Evolutionary conservation across 345 rosid genomes (phyloP), one percentile per base, ranked within the genome.

Genomic region (Salix viminalis): DNA sequence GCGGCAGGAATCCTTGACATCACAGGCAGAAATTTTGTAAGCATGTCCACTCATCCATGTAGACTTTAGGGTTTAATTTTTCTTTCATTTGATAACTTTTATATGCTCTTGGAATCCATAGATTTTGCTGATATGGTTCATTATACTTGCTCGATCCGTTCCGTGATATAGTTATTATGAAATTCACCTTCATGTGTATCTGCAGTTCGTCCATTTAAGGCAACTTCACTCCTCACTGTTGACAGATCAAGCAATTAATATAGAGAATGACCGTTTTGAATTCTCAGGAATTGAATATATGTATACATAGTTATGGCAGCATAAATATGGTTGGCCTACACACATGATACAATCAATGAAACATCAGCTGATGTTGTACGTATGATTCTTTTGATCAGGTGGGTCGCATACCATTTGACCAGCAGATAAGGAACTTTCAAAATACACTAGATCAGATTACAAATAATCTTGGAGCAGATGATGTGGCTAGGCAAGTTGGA

Each of bases 21-120:
- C 83, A 96, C 97, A 5, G 99, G 98, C 79, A 81, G 94, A 84
- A 96, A 93, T 81, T 96, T 96, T 36, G 99, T 96, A 86, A 89
- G 91, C 75, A 70, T 75, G 30, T 6, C 34, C 54, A 30, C 8
- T 19, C 46, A 21, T 21, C 2, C 23, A 16, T 23, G n/a, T 46
- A 19, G n/a, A 64, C 26, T 37, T 67, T 9, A 23, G 61, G 21
- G 44, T 41, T 41, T 2, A 11, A 11, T 41, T 41, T 2, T 41
- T 11, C 46, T 11, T 41, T 12, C 61, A 56, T 56, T 56, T 56
- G 24, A 56, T 56, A 56, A 10, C 10, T 7, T 2, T 54, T 54
- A 21, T 54, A 21, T 8, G 61, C 4, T 56, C 23, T 0, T 11
- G 0, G 23, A n/a, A n/a, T 9, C 1, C 11, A 19, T 54, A 11